Conservation (phyloP, 805 yeast genomes). For the Cyberlindnera bimundalis region DNA sequence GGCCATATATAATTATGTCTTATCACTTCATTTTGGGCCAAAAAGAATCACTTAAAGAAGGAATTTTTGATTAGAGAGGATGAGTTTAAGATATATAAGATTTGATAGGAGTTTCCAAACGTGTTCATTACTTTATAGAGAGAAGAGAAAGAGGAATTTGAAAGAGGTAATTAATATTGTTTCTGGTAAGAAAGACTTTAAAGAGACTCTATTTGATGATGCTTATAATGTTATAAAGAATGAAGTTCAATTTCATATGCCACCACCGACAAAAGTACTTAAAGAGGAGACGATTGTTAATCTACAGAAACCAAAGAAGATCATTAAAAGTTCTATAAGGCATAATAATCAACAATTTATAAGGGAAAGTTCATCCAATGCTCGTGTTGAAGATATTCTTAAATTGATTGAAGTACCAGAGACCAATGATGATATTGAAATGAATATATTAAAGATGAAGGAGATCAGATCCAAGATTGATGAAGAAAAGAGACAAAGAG, state of each 20-base stretch:
- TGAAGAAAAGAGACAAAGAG: slow-evolving; percentile 5
- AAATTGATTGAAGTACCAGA: slow-evolving; percentile 11
- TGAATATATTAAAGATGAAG: slow-evolving; percentile 7
- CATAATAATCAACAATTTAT: neutral
- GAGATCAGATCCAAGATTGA: slow-evolving; percentile 7
- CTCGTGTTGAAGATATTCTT: slow-evolving; percentile 7
- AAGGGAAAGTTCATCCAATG: neutral
- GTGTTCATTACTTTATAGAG: too few species aligned
- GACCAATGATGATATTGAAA: slow-evolving; percentile 8
- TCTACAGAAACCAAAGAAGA: slow-evolving; percentile 5
- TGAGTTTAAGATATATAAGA: too few species aligned
- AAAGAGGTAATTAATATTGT: neutral
- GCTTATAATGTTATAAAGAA: neutral
- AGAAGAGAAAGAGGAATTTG: slow-evolving; percentile 1
- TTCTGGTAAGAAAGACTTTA: neutral
- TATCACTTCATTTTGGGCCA: too few species aligned
- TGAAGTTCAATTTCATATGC: neutral
- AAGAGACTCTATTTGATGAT: slow-evolving; percentile 1
- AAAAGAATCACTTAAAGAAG: too few species aligned
- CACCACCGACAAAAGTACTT: neutral
- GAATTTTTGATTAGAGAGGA: too few species aligned
- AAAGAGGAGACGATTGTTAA: slow-evolving; percentile 13
- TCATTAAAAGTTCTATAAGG: neutral
- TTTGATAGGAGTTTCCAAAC: too few species aligned
- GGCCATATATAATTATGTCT: too few species aligned